These are phyloP conservation scores for Podospora sp. DNA, from an alignment of 495 filamentous ascomycete species.

Conservation along the genomic window DNA sequence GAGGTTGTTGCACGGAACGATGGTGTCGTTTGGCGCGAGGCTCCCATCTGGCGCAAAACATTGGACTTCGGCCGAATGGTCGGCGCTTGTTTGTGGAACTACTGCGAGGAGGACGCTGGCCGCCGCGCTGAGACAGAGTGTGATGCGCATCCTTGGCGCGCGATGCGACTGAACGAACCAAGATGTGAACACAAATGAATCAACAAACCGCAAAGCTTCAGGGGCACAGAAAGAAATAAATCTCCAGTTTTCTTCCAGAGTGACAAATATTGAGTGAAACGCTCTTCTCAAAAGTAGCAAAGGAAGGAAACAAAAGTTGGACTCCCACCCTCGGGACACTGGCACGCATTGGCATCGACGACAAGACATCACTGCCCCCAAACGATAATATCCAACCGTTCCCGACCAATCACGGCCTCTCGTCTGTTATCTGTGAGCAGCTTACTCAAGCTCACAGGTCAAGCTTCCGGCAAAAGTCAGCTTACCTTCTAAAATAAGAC, in stretches of 20 bases:
- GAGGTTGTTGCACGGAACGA: constrained; percentile 35
- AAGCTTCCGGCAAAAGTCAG: neutral
- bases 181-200: neutral
- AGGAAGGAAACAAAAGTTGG: neutral
- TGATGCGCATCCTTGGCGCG: neutral
- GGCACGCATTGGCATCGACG: neutral
- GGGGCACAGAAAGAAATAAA: no score
- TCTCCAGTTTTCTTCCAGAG: no score
- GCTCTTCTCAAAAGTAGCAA: neutral
- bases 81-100: neutral
- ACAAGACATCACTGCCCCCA: neutral
- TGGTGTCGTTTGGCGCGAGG: constrained; percentile 26
- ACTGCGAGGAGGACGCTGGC: neutral
- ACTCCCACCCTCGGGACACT: neutral
- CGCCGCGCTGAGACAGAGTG: neutral
- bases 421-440: neutral
- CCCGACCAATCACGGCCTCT: neutral
- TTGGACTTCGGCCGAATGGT: constrained; percentile 2
- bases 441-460: neutral
- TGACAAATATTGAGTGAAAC: no score
- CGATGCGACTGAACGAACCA: neutral
- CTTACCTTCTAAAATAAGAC: constrained; percentile 1
- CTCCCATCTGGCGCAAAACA: constrained; percentile 32
- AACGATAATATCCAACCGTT: neutral
- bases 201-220: neutral